Evolutionary conservation across 148 eudicot species (phyloP).

Genomic region (Vaccinium myrtillus): DNA sequence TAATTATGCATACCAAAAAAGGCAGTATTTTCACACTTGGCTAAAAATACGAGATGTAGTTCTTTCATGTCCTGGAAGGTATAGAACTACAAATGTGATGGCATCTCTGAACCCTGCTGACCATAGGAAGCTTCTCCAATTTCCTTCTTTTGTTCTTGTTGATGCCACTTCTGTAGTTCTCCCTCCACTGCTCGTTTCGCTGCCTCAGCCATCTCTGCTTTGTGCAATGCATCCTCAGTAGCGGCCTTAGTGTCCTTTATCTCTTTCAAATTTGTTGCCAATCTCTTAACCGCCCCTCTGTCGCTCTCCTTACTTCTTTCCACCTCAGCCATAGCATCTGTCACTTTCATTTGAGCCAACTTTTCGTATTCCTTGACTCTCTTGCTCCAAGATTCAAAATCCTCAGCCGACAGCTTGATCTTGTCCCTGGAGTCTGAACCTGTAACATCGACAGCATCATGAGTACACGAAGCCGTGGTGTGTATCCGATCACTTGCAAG

Average conservation of each 20-base stretch:
- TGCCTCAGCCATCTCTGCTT: slow-evolving; percentile 62
- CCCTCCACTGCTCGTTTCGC: slow-evolving; percentile 53
- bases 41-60: not conserved
- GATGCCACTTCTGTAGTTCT: slow-evolving; percentile 56
- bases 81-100: not conserved
- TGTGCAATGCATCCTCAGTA: slow-evolving; percentile 64
- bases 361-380: slow-evolving; percentile 42
- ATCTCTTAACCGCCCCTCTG: slow-evolving; percentile 41
- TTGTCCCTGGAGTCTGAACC: slow-evolving; percentile 28
- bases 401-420: slow-evolving; percentile 44
- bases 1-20: not conserved
- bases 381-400: slow-evolving; percentile 46
- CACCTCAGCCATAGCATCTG: slow-evolving; percentile 55
- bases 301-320: slow-evolving; percentile 55
- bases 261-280: slow-evolving; percentile 54
- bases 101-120: not conserved
- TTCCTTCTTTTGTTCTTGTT: slow-evolving; percentile 15
- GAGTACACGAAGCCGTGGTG: slow-evolving; percentile 13
- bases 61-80: slow-evolving; percentile 6
- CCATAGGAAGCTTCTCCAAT: not conserved
- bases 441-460: slow-evolving; percentile 24
- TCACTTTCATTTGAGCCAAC: slow-evolving; percentile 57
- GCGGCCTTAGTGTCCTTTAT: slow-evolving; percentile 52
- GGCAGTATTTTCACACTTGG: not conserved
- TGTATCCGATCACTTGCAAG: slow-evolving; percentile 50